These are phyloP conservation scores for Cochlearia excelsa DNA, from an alignment of 345 rosid species.

Conservation along the genomic window DNA sequence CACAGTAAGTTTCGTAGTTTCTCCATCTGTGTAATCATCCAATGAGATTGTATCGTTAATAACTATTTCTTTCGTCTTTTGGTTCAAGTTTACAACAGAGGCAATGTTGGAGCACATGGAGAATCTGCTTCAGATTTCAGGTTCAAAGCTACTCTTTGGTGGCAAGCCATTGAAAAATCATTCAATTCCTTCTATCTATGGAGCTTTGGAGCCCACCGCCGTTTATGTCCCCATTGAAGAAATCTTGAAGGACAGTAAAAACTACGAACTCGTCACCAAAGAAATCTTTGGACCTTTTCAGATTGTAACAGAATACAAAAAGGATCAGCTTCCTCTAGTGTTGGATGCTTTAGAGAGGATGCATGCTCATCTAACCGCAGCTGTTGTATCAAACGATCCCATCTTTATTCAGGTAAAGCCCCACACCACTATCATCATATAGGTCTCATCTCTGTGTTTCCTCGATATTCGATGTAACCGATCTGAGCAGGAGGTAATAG, in stretches of 20 bases:
- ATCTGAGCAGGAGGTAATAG: conserved; percentile 72
- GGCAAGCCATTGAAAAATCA: conserved; percentile 75
- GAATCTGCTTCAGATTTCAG: conserved; percentile 72
- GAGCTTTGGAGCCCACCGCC: conserved; percentile 90
- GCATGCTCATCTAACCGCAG: conserved; percentile 97
- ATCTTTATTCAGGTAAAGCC: conserved; percentile 72
- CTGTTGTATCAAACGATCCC: conserved; percentile 88
- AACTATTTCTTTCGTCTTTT: not conserved
- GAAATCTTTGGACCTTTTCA: conserved; percentile 98
- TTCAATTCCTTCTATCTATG: conserved; percentile 83
- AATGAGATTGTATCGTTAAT: conserved; percentile 16
- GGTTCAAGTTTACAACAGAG: conserved; percentile 71
- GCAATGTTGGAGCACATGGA: conserved; percentile 82
- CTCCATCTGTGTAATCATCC: not conserved
- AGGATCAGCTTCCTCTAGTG: conserved; percentile 74
- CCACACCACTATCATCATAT: conserved; percentile 6
- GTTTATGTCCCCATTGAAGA: conserved; percentile 83
- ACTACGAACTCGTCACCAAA: conserved; percentile 71
- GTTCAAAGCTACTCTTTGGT: conserved; percentile 87
- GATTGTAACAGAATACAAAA: conserved; percentile 81
- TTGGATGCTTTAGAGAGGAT: conserved; percentile 82
- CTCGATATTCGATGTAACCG: conserved; percentile 3
- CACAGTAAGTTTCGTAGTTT: conserved; percentile 58
- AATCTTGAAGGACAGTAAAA: conserved; percentile 60
- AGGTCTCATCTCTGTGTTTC: not conserved